Evolutionary conservation across 345 rosid species (phyloP).

Genomic region (Citrus hindsii): DNA sequence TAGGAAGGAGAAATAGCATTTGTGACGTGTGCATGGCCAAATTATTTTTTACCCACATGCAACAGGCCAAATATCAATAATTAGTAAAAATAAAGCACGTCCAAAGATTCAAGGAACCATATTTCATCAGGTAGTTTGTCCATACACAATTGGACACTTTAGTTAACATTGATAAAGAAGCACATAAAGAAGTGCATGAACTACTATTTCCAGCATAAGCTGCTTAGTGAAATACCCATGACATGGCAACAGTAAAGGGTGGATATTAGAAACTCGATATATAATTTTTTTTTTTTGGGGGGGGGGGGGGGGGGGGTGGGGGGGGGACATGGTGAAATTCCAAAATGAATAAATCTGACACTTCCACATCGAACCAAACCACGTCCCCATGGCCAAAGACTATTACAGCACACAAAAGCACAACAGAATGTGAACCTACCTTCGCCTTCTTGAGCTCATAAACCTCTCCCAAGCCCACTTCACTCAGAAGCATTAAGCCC

Average conservation of each 20-base stretch:
- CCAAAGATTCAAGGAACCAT: background rate
- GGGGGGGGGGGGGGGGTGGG: no score
- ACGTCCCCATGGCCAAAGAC: background rate
- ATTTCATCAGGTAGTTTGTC: no score
- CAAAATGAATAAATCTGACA: background rate
- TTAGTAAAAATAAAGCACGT: no score
- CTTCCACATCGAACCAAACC: background rate
- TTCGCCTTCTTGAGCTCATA: slow-evolving; percentile 72
- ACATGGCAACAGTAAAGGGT: background rate
- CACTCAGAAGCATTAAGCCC: slow-evolving; percentile 90
- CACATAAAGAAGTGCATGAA: background rate
- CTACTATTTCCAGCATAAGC: background rate
- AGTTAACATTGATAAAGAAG: background rate
- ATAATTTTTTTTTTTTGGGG: no score
- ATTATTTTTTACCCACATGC: background rate
- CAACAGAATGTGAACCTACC: slow-evolving; percentile 41
- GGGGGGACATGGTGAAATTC: background rate
- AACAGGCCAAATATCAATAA: background rate
- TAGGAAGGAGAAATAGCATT: background rate
- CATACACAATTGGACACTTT: background rate
- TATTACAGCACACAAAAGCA: background rate
- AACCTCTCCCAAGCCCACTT: slow-evolving; percentile 84
- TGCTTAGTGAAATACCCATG: background rate
- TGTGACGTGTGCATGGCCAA: background rate
- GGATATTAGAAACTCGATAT: background rate